A percentile compares a stretch with the other conserved stretches of the same genome.
Evolutionary conservation across 2,329 filamentous ascomycete genomes (phyloP).

Genomic region (Trichophyton rubrum): DNA sequence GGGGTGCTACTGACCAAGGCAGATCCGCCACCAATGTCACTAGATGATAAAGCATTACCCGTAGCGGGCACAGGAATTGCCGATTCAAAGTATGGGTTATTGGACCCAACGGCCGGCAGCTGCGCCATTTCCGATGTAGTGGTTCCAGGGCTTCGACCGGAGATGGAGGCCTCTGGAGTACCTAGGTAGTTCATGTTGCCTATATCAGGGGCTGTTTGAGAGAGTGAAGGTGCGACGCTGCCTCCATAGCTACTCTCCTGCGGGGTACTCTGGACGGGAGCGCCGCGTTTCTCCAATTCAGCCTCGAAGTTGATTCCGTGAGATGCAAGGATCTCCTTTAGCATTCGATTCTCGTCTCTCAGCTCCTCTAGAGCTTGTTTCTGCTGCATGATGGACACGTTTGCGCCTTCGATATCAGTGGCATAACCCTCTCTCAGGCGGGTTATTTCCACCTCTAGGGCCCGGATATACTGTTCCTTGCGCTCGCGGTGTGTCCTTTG

Average conservation of each 20-base stretch:
- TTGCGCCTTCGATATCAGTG: constrained; percentile 48
- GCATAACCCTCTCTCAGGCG: constrained; percentile 63
- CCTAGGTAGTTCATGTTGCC: constrained; percentile 7
- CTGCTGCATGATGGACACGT: constrained; percentile 44
- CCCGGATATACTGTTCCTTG: constrained; percentile 92
- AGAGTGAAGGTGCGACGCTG: constrained; percentile 27
- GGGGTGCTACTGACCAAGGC: constrained; percentile 18
- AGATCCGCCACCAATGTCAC: constrained; percentile 1
- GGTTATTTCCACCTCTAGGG: constrained; percentile 80
- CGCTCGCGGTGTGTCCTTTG: constrained; percentile 95
- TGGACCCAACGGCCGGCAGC: background rate
- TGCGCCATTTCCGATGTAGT: background rate
- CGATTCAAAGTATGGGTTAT: background rate
- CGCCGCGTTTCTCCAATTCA: constrained; percentile 30
- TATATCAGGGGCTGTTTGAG: constrained; percentile 10
- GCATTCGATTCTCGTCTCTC: constrained; percentile 63
- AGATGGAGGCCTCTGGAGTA: constrained; percentile 11
- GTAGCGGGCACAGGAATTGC: background rate
- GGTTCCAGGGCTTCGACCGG: constrained; percentile 9
- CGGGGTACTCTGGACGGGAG: constrained; percentile 11
- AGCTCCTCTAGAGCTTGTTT: constrained; percentile 63
- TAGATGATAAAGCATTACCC: background rate
- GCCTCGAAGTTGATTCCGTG: constrained; percentile 48
- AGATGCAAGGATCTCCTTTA: constrained; percentile 50
- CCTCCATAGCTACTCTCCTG: constrained; percentile 32